Conservation (phyloP, 805 yeast species). For the Suhomyces pyralidae region DNA sequence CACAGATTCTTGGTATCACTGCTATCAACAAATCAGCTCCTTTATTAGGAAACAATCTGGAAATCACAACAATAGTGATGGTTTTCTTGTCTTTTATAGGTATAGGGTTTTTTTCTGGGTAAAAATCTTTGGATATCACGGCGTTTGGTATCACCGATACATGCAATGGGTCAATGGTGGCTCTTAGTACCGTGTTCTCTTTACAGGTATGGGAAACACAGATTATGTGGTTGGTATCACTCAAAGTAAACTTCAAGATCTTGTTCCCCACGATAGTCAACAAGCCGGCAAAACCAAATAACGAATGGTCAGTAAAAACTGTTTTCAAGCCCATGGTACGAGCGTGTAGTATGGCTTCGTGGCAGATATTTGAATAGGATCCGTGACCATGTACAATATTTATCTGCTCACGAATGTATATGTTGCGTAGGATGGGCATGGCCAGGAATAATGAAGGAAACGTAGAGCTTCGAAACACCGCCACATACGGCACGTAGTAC, state of each 20-base stretch:
- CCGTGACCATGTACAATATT: conserved; percentile 96
- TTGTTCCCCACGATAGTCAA: conserved; percentile 85
- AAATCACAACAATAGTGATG: conserved; percentile 85
- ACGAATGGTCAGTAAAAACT: conserved; percentile 92
- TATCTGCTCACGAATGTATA: conserved; percentile 78
- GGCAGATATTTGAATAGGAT: conserved; percentile 79
- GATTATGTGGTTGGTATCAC: conserved; percentile 89
- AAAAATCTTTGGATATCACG: conserved; percentile 77
- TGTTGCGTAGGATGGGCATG: conserved; percentile 81
- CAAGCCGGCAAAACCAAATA: conserved; percentile 89
- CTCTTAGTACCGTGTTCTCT: conserved; percentile 89
- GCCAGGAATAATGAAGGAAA: conserved; percentile 87
- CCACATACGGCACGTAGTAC: conserved; percentile 81
- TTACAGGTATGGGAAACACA: conserved; percentile 96
- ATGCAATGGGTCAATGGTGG: conserved; percentile 68
- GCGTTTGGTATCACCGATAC: conserved; percentile 97
- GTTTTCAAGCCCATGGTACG: conserved; percentile 89
- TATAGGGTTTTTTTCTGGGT: conserved; percentile 33
- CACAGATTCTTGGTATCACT: conserved; percentile 80
- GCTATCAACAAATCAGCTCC: conserved; percentile 89
- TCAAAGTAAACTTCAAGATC: conserved; percentile 73
- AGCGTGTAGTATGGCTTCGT: conserved; percentile 89
- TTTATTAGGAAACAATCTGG: conserved; percentile 90
- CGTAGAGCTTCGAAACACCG: conserved; percentile 78
- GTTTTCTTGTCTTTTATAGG: conserved; percentile 18